Conservation (phyloP, 371 early-diverging fungal genomes). For the Nosema granulosis region DNA sequence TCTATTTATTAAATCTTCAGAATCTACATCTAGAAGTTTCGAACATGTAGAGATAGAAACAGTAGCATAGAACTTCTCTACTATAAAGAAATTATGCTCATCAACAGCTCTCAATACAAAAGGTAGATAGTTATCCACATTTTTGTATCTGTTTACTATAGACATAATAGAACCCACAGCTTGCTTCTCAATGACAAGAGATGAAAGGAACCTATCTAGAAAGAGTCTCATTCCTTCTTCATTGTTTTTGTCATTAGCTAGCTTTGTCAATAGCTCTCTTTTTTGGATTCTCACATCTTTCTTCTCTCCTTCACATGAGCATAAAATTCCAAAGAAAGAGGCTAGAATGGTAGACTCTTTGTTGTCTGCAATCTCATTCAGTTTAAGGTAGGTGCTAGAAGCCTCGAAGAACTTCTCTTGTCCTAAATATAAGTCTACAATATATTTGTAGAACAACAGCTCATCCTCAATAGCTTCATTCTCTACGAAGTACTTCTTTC, state of each 20-base stretch:
- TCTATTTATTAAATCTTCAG: slow-evolving; percentile 46
- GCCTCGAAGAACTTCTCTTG: slow-evolving; percentile 52
- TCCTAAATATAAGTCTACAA: slow-evolving; percentile 50
- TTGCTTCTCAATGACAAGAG: slow-evolving; percentile 26
- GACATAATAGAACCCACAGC: slow-evolving; percentile 17
- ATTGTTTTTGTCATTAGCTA: slow-evolving; percentile 52
- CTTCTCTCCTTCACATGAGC: neutral
- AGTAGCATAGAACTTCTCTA: slow-evolving; percentile 51
- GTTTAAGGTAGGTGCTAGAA: slow-evolving; percentile 35
- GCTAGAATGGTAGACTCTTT: neutral
- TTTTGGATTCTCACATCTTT: slow-evolving; percentile 12
- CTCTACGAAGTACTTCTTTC: slow-evolving; percentile 53
- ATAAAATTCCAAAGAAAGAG: slow-evolving; percentile 45
- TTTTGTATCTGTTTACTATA: neutral
- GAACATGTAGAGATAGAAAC: slow-evolving; percentile 45
- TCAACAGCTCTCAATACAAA: slow-evolving; percentile 31
- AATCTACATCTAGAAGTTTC: slow-evolving; percentile 35
- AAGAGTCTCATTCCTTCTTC: slow-evolving; percentile 45
- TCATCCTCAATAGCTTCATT: slow-evolving; percentile 30
- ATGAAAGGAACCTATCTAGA: slow-evolving; percentile 46
- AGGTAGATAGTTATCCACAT: slow-evolving; percentile 20
- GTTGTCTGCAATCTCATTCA: slow-evolving; percentile 35
- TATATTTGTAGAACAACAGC: slow-evolving; percentile 42
- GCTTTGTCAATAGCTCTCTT: slow-evolving; percentile 24
- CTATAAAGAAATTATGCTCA: slow-evolving; percentile 61